Evolutionary conservation across 305 asterid species (phyloP).

Genomic region (Fraxinus latifolia): DNA sequence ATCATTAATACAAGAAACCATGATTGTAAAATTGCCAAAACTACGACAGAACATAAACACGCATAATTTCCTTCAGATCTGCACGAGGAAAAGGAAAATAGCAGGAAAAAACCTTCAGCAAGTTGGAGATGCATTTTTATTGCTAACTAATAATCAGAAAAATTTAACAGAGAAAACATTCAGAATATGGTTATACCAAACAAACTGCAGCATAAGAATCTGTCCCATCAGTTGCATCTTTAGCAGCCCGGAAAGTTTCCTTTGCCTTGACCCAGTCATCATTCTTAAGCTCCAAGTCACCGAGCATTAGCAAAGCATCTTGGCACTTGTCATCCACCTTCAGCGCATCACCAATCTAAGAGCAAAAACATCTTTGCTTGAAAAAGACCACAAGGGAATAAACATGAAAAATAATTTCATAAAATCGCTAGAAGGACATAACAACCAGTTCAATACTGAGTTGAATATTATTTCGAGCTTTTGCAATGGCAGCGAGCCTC

Average conservation of each 20-base stretch:
- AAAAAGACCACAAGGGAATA: neutral
- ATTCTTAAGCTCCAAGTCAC: conserved; percentile 96
- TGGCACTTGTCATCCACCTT: conserved; percentile 86
- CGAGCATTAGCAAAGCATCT: conserved; percentile 93
- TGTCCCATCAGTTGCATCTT: conserved; percentile 70
- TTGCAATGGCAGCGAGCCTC: conserved; percentile 96
- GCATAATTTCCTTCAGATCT: conserved; percentile 12
- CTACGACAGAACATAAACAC: conserved; percentile 11
- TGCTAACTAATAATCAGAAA: conserved; percentile 7
- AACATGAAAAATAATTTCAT: conserved; percentile 12
- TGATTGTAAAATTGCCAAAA: conserved; percentile 17
- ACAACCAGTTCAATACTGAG: conserved; percentile 83
- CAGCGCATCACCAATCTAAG: conserved; percentile 79
- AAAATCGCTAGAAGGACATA: conserved; percentile 27
- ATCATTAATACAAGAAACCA: conserved; percentile 21
- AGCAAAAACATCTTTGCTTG: conserved; percentile 28
- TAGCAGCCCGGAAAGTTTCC: conserved; percentile 89
- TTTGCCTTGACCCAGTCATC: conserved; percentile 99
- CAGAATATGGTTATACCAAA: conserved; percentile 54
- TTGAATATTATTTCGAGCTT: conserved; percentile 80
- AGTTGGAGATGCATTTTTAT: conserved; percentile 10
- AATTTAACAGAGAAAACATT: conserved; percentile 23
- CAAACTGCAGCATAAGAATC: conserved; percentile 95
- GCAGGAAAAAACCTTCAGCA: conserved; percentile 10
- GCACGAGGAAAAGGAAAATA: conserved; percentile 4